Conservation (phyloP, 2,329 filamentous ascomycete species). For the Hirsutella thompsonii region DNA sequence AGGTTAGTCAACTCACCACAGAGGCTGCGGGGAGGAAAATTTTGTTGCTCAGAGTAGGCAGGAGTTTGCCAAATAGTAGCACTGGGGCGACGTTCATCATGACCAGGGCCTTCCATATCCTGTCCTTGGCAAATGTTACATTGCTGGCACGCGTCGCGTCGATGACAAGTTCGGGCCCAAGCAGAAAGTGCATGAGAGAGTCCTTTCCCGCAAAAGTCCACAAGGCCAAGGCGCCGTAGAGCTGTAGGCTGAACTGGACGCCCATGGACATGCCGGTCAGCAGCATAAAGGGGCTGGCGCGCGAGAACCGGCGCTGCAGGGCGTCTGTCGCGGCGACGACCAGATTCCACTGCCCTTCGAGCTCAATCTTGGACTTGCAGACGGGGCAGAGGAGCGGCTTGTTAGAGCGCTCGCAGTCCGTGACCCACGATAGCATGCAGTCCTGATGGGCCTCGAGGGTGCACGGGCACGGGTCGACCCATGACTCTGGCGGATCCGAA, state of each 20-base stretch:
- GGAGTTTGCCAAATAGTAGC: conserved; percentile 28
- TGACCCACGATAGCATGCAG: conserved; percentile 84
- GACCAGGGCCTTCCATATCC: conserved; percentile 19
- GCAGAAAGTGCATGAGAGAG: conserved; percentile 27
- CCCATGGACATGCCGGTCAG: conserved; percentile 42
- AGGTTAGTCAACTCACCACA: conserved; percentile 19
- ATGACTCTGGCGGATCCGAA: conserved; percentile 36
- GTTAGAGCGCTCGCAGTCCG: conserved; percentile 61
- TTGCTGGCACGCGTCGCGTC: conserved; percentile 12
- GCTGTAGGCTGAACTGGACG: conserved; percentile 35
- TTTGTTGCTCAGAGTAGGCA: conserved; percentile 28
- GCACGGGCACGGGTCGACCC: conserved; percentile 85
- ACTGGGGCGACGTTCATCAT: conserved; percentile 33
- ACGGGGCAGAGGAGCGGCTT: conserved; percentile 72
- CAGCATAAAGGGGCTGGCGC: conserved; percentile 49
- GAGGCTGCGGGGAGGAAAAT: conserved; percentile 28
- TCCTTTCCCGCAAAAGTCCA: conserved; percentile 38
- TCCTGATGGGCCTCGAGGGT: conserved; percentile 82
- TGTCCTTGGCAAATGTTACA: conserved; percentile 14
- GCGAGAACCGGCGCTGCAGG: conserved; percentile 40
- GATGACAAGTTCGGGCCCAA: conserved; percentile 18
- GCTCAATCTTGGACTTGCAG: conserved; percentile 69
- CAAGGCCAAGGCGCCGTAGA: conserved; percentile 39
- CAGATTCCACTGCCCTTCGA: conserved; percentile 62
- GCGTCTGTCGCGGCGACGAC: conserved; percentile 54